These are phyloP conservation scores for Anthracocystis setariae DNA, from an alignment of 1,284 basidiomycete species.

Conservation along the genomic window DNA sequence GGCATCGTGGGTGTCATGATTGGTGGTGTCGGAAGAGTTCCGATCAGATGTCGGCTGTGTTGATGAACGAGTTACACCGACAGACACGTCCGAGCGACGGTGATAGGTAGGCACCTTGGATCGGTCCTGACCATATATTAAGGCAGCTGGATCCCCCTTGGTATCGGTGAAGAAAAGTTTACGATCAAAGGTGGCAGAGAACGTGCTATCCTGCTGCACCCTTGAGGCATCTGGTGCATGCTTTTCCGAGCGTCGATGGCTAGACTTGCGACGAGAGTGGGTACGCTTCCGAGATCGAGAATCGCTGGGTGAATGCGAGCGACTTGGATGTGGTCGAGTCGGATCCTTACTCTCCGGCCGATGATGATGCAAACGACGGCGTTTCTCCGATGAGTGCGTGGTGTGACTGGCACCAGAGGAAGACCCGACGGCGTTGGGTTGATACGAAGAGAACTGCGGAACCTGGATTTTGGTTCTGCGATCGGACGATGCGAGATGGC, in stretches of 20 bases:
- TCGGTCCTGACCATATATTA: constrained; percentile 19
- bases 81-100: not conserved
- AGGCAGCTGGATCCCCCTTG: constrained; percentile 16
- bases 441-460: constrained; percentile 16
- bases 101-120: constrained; percentile 14
- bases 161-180: constrained; percentile 29
- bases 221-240: not conserved
- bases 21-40: not conserved
- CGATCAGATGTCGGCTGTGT: too few species aligned
- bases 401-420: not conserved
- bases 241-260: not conserved
- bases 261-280: not conserved
- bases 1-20: not conserved
- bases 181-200: constrained; percentile 9
- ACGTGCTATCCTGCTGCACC: not conserved
- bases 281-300: not conserved
- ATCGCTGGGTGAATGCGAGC: not conserved
- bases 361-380: not conserved
- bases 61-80: not conserved
- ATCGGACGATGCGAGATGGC: not conserved
- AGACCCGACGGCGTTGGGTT: constrained; percentile 3
- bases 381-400: not conserved
- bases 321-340: constrained; percentile 1
- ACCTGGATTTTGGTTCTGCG: not conserved
- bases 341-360: not conserved